Percentiles rank a stretch among this genome's conserved stretches.
Evolutionary conservation across 2,329 filamentous ascomycete species (phyloP).

Genomic region (Ramichloridium luteum): DNA sequence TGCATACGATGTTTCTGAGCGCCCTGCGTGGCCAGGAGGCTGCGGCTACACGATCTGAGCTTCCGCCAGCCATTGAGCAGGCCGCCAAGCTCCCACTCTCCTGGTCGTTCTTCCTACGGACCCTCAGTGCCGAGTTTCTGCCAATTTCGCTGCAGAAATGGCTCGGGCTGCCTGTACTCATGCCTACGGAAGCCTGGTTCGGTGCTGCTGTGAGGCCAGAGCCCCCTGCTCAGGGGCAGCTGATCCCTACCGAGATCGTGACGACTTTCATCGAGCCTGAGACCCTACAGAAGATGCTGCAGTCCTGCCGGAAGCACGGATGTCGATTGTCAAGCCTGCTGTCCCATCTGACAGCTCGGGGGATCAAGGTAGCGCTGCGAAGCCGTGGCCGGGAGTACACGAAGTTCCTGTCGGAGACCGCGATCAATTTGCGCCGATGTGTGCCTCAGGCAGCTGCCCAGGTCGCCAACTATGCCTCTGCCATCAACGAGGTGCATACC

Average conservation of each 20-base stretch:
- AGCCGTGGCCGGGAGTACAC: slow-evolving; percentile 10
- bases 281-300: slow-evolving; percentile 21
- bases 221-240: background rate
- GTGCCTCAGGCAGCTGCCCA: slow-evolving; percentile 23
- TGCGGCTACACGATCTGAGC: slow-evolving; percentile 5
- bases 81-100: slow-evolving; percentile 31
- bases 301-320: slow-evolving; percentile 22
- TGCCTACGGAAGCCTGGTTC: slow-evolving; percentile 18
- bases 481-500: slow-evolving; percentile 8
- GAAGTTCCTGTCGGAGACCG: slow-evolving; percentile 28
- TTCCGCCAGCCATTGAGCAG: slow-evolving; percentile 30
- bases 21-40: slow-evolving; percentile 8
- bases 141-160: slow-evolving; percentile 24
- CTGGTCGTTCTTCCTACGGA: slow-evolving; percentile 32
- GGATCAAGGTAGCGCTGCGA: slow-evolving; percentile 24
- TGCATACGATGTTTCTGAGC: slow-evolving; percentile 32
- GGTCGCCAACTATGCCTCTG: slow-evolving; percentile 28
- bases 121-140: slow-evolving; percentile 28
- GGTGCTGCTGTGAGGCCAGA: slow-evolving; percentile 11
- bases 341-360: slow-evolving; percentile 29
- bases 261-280: slow-evolving; percentile 23
- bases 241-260: slow-evolving; percentile 21
- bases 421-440: slow-evolving; percentile 31
- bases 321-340: slow-evolving; percentile 33
- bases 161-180: no score